Base-by-base conservation (phyloP, 257 asterid genomes). In the Datura wrightii region DNA sequence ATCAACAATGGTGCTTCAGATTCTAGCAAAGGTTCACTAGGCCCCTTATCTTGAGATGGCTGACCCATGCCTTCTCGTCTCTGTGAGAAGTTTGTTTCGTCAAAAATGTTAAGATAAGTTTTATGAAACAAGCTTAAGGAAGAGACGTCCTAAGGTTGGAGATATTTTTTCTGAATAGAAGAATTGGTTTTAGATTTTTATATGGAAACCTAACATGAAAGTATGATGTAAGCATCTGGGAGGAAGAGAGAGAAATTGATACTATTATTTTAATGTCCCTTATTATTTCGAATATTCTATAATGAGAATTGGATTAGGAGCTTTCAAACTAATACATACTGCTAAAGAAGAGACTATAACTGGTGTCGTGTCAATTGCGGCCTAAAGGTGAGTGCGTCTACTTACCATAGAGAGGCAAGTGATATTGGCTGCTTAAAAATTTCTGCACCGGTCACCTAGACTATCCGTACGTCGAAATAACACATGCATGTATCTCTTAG, bases 11-110 rank as follows among this genome's bases (percentile, higher is more conserved):
- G 54, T 4, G 0, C 34, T 70, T 41, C 55, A 5, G 79, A 71
- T 71, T 71, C 56, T 71, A 71, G 34, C 37, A 71, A n/a, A 18
- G 79, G 79, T 44, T 71, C 79, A 18, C 11, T 71, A 6, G 34
- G 66, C 36, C 31, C 78, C 78, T 59, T 59, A 18, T 59, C 66
- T 59, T 59, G 13, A 59, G 36, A 59, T 71, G 56, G 36, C 56
- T 63, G 9, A 31, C 18, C 71, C 71, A 63, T 63, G 71, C 3
- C 71, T 59, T 56, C 63, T 56, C 31, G 31, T 24, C 31, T 24
- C 31, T 24, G 31, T 24, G 31, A 24, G 31, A 24, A 24, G 31
- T 24, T 24, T 24, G 0, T 24, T 24, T 24, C 31, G 31, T 9
- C 31, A 11, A 62, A 42, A 70, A 42, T 16, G 79, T 69, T 39